These are phyloP conservation scores for Leucogyrophana mollusca DNA, from an alignment of 768 basidiomycete species.

Conservation along the genomic window DNA sequence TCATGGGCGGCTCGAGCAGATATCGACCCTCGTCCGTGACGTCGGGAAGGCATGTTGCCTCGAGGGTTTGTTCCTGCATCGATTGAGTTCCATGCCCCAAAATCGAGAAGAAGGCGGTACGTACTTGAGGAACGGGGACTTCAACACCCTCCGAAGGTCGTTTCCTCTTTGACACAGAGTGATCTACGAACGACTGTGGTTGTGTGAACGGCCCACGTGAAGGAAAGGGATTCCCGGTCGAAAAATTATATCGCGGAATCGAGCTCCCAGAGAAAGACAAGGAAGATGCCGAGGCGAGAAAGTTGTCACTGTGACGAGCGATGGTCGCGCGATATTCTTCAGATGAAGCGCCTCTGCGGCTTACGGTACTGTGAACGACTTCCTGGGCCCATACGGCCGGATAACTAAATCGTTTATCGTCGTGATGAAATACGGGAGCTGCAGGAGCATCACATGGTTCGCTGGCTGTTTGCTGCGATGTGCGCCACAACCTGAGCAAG, in stretches of 20 bases:
- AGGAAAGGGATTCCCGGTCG: slow-evolving; percentile 13
- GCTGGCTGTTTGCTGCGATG: too few relatives aligned
- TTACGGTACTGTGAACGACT: slow-evolving; percentile 13
- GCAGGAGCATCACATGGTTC: too few relatives aligned
- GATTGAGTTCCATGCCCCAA: slow-evolving; percentile 18
- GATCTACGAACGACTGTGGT: slow-evolving; percentile 14
- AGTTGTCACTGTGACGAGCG: slow-evolving; percentile 30
- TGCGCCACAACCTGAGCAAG: too few relatives aligned
- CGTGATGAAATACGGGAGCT: too few relatives aligned
- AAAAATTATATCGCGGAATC: slow-evolving; percentile 16
- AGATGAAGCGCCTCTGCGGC: slow-evolving; percentile 12
- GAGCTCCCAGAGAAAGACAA: slow-evolving; percentile 28
- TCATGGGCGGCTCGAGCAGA: slow-evolving; percentile 21
- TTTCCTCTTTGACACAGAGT: slow-evolving; percentile 27
- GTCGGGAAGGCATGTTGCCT: slow-evolving; percentile 17
- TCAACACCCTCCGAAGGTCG: slow-evolving; percentile 29
- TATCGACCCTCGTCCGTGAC: slow-evolving; percentile 20
- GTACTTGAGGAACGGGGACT: slow-evolving; percentile 28
- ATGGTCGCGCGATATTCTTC: slow-evolving; percentile 32
- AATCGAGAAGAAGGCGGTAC: slow-evolving; percentile 29
- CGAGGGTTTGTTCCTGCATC: slow-evolving; percentile 24
- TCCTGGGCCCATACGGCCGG: slow-evolving; percentile 15
- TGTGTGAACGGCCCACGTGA: slow-evolving; percentile 12
- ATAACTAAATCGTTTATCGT: too few relatives aligned
- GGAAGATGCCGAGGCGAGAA: slow-evolving; percentile 30